Evolutionary conservation across 129 eudicot species (phyloP).

Genomic region (Gnaphalium uliginosum): DNA sequence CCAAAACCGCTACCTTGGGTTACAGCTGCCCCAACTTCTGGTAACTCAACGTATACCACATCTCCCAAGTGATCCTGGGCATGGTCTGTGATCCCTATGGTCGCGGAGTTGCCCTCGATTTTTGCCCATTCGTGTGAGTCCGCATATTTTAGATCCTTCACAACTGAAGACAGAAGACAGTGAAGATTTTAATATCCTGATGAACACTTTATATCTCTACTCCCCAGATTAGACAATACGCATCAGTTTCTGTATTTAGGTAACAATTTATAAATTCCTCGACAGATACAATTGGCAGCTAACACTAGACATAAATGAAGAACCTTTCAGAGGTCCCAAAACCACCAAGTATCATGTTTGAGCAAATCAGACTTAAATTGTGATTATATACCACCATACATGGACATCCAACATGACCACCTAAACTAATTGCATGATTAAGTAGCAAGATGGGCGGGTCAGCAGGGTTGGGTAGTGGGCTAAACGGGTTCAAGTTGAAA

Average conservation of each 20-base stretch:
- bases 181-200: slow-evolving; percentile 7
- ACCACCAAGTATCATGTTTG: no score
- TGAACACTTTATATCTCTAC: neutral
- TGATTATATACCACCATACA: neutral
- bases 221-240: no score
- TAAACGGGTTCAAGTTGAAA: neutral
- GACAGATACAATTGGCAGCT: no score
- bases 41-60: slow-evolving; percentile 84
- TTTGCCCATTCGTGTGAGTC: slow-evolving; percentile 96
- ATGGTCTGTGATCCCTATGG: slow-evolving; percentile 89
- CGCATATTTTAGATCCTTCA: slow-evolving; percentile 68
- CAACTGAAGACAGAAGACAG: slow-evolving; percentile 37
- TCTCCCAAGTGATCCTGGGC: slow-evolving; percentile 95
- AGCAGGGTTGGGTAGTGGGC: neutral
- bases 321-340: no score
- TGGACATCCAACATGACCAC: neutral
- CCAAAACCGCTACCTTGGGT: slow-evolving; percentile 72
- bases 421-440: no score
- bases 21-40: slow-evolving; percentile 57
- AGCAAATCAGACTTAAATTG: neutral
- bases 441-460: neutral
- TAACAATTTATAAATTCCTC: no score
- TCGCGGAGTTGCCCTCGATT: slow-evolving; percentile 65
- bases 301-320: no score
- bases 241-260: no score